Percentiles rank a stretch among this genome's conserved stretches.
Conservation (phyloP, 495 filamentous ascomycete species). For the Letharia columbiana region DNA sequence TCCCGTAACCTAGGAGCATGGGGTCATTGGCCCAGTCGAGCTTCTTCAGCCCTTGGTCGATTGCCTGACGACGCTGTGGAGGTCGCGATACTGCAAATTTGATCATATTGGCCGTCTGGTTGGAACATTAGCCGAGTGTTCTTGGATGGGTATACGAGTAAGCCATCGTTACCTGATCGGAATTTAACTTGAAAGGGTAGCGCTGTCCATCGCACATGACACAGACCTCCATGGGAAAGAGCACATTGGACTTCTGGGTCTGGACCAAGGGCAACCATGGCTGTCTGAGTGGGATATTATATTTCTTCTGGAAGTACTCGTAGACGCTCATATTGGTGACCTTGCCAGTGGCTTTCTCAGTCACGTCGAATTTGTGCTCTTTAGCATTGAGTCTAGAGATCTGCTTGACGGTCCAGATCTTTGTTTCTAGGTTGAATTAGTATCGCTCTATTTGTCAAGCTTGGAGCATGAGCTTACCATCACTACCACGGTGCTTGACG, state of each 20-base stretch:
- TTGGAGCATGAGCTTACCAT: conserved; percentile 22
- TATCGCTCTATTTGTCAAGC: neutral
- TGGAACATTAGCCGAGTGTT: neutral
- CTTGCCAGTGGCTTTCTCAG: conserved; percentile 39
- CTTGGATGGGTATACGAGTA: neutral
- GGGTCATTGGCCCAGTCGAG: conserved; percentile 62
- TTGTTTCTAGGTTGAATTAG: conserved; percentile 21
- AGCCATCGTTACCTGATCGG: conserved; percentile 35
- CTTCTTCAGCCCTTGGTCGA: conserved; percentile 54
- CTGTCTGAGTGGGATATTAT: conserved; percentile 47
- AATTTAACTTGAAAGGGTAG: conserved; percentile 70
- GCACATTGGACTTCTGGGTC: conserved; percentile 52
- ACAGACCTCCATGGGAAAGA: conserved; percentile 75
- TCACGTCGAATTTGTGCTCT: conserved; percentile 50
- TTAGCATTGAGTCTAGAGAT: conserved; percentile 48
- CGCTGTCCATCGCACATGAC: conserved; percentile 56
- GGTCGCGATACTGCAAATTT: conserved; percentile 69
- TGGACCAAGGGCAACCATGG: conserved; percentile 60
- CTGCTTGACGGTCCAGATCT: conserved; percentile 54
- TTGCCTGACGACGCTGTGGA: conserved; percentile 47
- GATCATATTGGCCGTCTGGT: conserved; percentile 71
- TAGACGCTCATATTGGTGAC: conserved; percentile 41
- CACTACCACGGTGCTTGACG: conserved; percentile 47
- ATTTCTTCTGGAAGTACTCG: conserved; percentile 60
- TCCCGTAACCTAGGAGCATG: conserved; percentile 56